These are phyloP conservation scores for Nemania sp. DNA, from an alignment of 2,329 filamentous ascomycete genomes.

Conservation along the genomic window DNA sequence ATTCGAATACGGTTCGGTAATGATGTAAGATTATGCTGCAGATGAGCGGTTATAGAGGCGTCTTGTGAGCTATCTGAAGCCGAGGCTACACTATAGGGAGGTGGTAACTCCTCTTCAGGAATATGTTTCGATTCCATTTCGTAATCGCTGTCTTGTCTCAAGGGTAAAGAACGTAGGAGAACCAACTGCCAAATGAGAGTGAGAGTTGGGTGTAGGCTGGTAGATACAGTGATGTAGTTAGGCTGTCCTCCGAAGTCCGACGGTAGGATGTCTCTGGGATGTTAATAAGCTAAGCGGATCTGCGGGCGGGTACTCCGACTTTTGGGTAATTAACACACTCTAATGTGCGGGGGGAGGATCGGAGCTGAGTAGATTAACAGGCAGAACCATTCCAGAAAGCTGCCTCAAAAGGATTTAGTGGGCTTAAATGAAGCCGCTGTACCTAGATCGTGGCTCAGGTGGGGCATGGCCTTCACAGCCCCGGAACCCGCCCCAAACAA, in stretches of 20 bases:
- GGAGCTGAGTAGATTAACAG: slow-evolving; percentile 3
- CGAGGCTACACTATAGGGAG: slow-evolving; percentile 39
- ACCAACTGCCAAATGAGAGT: background rate
- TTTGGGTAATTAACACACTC: slow-evolving; percentile 1
- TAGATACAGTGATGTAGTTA: background rate
- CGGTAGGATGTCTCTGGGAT: background rate
- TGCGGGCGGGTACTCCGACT: slow-evolving; percentile 12
- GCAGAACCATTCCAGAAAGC: slow-evolving; percentile 26
- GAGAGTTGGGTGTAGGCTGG: background rate
- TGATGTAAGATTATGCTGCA: slow-evolving; percentile 51
- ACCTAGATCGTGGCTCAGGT: slow-evolving; percentile 6
- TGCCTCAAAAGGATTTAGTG: slow-evolving; percentile 14
- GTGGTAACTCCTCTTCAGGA: slow-evolving; percentile 39
- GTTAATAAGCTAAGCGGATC: background rate
- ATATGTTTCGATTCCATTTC: slow-evolving; percentile 29
- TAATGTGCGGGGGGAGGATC: background rate
- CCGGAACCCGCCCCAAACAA: no score
- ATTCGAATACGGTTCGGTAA: slow-evolving; percentile 55
- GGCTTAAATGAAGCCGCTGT: background rate
- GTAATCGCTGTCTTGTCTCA: background rate
- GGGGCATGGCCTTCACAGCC: slow-evolving; percentile 27
- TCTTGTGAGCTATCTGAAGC: slow-evolving; percentile 31
- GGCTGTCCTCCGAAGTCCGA: background rate
- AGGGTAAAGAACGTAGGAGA: background rate
- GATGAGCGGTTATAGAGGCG: slow-evolving; percentile 43